A percentile compares a stretch with the other conserved stretches of the same genome.
These are phyloP conservation scores for Drechslerella dactyloides DNA, from an alignment of 2,329 filamentous ascomycete species.

Conservation along the genomic window DNA sequence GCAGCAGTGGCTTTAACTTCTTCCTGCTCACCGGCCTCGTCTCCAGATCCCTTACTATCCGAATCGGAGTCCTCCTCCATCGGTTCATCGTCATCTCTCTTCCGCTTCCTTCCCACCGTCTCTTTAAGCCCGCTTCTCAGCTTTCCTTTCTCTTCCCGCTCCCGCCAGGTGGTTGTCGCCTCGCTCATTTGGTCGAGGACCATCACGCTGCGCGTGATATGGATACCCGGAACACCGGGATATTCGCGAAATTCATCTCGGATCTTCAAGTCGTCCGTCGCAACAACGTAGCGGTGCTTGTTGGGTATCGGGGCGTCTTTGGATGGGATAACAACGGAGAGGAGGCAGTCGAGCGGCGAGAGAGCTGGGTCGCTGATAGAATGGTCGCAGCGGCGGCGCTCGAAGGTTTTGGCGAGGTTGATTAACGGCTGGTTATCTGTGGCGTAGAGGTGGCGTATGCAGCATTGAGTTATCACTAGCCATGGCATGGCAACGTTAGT, in stretches of 20 bases:
- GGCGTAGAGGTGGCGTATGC: constrained; percentile 77
- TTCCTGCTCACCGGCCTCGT: constrained; percentile 55
- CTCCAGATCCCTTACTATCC: constrained; percentile 54
- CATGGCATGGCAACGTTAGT: not conserved
- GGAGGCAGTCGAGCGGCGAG: constrained; percentile 72
- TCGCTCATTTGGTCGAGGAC: constrained; percentile 78
- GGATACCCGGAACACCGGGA: constrained; percentile 76
- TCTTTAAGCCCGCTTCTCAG: constrained; percentile 73
- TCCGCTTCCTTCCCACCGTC: constrained; percentile 53
- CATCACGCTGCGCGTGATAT: constrained; percentile 80
- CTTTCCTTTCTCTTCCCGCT: constrained; percentile 75
- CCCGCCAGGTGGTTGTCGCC: constrained; percentile 68
- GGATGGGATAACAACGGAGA: constrained; percentile 75
- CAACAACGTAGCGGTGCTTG: constrained; percentile 79
- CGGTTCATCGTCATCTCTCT: constrained; percentile 48
- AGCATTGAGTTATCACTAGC: constrained; percentile 82
- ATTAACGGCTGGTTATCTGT: constrained; percentile 67
- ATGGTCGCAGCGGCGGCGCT: constrained; percentile 79
- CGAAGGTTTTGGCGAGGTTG: constrained; percentile 74
- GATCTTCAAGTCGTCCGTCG: constrained; percentile 72
- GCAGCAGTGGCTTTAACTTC: constrained; percentile 57
- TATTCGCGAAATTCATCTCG: constrained; percentile 70
- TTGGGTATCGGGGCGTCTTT: constrained; percentile 64
- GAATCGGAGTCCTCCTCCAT: constrained; percentile 56
- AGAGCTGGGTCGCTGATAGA: constrained; percentile 76